Conservation (phyloP, 1,284 basidiomycete genomes). For the Pisolithus thermaeus region DNA sequence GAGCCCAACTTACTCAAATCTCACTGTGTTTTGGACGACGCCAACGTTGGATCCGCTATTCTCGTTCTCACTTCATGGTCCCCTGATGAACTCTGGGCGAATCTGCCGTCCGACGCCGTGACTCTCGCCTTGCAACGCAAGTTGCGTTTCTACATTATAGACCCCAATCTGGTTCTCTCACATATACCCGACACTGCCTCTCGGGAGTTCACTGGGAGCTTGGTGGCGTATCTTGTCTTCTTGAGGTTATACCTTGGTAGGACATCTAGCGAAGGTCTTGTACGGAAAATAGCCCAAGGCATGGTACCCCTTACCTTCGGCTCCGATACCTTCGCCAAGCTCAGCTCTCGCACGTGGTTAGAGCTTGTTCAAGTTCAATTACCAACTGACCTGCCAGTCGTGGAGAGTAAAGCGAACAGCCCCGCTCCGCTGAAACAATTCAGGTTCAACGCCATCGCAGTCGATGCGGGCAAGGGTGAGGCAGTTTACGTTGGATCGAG, state of each 20-base stretch:
- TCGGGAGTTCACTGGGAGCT: slow-evolving; percentile 41
- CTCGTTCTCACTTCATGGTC: slow-evolving; percentile 63
- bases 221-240: slow-evolving; percentile 60
- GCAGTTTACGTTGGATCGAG: slow-evolving; percentile 57
- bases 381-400: slow-evolving; percentile 11
- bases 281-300: slow-evolving; percentile 45
- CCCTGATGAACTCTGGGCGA: slow-evolving; percentile 50
- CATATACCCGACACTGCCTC: slow-evolving; percentile 28
- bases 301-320: slow-evolving; percentile 37
- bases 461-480: slow-evolving; percentile 49
- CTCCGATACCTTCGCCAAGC: slow-evolving; percentile 32
- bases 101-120: slow-evolving; percentile 41
- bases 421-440: slow-evolving; percentile 47
- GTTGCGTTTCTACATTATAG: slow-evolving; percentile 55
- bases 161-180: slow-evolving; percentile 42
- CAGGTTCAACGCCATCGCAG: slow-evolving; percentile 65
- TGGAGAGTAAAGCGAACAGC: slow-evolving; percentile 19
- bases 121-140: slow-evolving; percentile 40
- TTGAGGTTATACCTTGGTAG: slow-evolving; percentile 67
- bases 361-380: slow-evolving; percentile 48
- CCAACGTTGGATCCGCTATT: slow-evolving; percentile 51
- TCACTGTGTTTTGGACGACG: slow-evolving; percentile 55
- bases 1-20: slow-evolving; percentile 64
- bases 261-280: slow-evolving; percentile 45
- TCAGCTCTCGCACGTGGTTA: slow-evolving; percentile 53